These are phyloP conservation scores for Ustulina deusta DNA, from an alignment of 2,329 filamentous ascomycete species.

Conservation along the genomic window DNA sequence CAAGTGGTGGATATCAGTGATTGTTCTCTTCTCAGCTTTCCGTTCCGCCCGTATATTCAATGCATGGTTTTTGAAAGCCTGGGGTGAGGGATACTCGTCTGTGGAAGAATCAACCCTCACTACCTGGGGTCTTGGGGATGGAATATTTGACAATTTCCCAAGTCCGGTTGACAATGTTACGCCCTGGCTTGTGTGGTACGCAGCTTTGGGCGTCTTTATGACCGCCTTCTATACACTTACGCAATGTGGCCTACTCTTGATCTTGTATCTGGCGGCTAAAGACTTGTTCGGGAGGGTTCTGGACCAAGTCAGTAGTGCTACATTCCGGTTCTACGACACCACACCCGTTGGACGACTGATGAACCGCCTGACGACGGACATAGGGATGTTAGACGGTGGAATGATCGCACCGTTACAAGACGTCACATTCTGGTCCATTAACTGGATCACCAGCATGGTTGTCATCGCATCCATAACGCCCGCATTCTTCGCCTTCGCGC, in stretches of 20 bases:
- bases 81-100: constrained; percentile 80
- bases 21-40: constrained; percentile 72
- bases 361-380: constrained; percentile 92
- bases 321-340: constrained; percentile 90
- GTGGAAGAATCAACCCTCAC: constrained; percentile 30
- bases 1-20: constrained; percentile 76
- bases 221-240: constrained; percentile 70
- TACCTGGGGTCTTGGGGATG: constrained; percentile 37
- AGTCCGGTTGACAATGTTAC: constrained; percentile 73
- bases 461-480: constrained; percentile 87
- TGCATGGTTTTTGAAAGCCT: constrained; percentile 86
- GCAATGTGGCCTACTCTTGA: constrained; percentile 77
- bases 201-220: constrained; percentile 72
- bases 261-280: constrained; percentile 82
- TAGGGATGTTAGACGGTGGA: constrained; percentile 89
- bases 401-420: constrained; percentile 79
- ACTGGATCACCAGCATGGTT: constrained; percentile 77
- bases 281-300: constrained; percentile 80
- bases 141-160: constrained; percentile 67
- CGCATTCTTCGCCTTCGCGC: constrained; percentile 77
- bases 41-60: constrained; percentile 74
- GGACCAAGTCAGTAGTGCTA: constrained; percentile 78
- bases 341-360: constrained; percentile 90
- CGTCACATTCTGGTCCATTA: constrained; percentile 77
- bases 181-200: constrained; percentile 81